Evolutionary conservation across 176 grass and related monocot genomes (phyloP).

Genomic region (Olyra latifolia): DNA sequence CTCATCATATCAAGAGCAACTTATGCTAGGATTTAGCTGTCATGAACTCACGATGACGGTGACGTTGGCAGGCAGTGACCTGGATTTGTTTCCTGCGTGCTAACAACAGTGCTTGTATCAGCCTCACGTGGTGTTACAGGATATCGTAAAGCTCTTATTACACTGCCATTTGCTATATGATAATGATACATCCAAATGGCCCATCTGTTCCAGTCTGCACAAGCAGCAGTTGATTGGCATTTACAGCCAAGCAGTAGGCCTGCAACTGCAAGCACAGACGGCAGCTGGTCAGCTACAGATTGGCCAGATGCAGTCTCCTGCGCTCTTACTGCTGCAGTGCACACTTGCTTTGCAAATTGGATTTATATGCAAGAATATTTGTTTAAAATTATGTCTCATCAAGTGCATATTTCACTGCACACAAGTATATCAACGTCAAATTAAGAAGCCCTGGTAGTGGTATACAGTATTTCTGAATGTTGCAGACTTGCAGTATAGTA

Average conservation of each 20-base stretch:
- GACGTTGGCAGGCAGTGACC: background rate
- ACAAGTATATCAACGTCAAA: background rate
- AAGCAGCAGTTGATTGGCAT: background rate
- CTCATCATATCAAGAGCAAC: background rate
- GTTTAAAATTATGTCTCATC: background rate
- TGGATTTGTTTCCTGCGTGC: slow-evolving; percentile 2
- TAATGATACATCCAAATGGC: background rate
- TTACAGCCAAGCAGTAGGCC: background rate
- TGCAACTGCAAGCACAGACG: slow-evolving; percentile 18
- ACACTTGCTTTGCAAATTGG: slow-evolving; percentile 15
- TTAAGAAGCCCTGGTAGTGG: background rate
- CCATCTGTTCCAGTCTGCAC: background rate
- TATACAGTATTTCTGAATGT: background rate
- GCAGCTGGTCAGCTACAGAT: background rate
- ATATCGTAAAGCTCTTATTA: background rate
- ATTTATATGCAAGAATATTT: background rate
- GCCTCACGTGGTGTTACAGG: slow-evolving; percentile 18
- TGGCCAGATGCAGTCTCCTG: slow-evolving; percentile 3
- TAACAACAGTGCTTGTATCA: background rate
- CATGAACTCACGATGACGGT: background rate
- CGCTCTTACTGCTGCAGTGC: background rate
- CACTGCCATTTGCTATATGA: slow-evolving; percentile 5
- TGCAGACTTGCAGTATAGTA: background rate
- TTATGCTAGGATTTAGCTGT: background rate
- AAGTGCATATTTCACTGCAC: background rate